Percentiles rank a stretch among this genome's conserved stretches.
phyloP scores from a whole-genome alignment of 345 rosid genomes.

The Acer campestre region DNA sequence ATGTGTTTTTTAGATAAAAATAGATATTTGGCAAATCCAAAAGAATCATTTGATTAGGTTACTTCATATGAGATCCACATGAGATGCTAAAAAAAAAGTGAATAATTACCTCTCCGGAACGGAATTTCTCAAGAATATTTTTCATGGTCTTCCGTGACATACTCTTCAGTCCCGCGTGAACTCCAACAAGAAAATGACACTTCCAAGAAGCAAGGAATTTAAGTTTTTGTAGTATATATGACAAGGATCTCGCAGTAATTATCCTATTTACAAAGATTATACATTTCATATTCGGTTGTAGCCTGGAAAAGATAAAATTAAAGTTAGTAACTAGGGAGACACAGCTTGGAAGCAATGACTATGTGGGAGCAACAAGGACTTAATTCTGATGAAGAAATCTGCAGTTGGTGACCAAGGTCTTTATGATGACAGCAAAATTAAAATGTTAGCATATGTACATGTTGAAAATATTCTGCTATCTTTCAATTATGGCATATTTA shows the following conservation, averaged over 20 bases:
- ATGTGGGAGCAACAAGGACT: neutral
- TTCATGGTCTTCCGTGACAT: slow-evolving; percentile 76
- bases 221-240: slow-evolving; percentile 66
- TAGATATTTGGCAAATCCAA: neutral
- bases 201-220: slow-evolving; percentile 71
- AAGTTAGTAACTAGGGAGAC: neutral
- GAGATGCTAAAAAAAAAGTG: neutral
- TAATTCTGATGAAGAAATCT: neutral
- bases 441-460: neutral
- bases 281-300: slow-evolving; percentile 76
- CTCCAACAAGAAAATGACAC: slow-evolving; percentile 89
- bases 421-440: neutral
- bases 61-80: neutral
- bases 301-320: slow-evolving; percentile 48
- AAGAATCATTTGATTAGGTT: neutral
- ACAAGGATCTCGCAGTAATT: slow-evolving; percentile 74
- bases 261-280: slow-evolving; percentile 93
- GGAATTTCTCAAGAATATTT: slow-evolving; percentile 70
- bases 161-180: slow-evolving; percentile 75
- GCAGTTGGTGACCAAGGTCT: too few species aligned
- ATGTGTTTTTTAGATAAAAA: neutral
- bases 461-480: too few species aligned
- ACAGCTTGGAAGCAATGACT: neutral
- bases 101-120: slow-evolving; percentile 71
- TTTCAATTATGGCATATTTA: too few species aligned